Percentiles rank a stretch among this genome's conserved stretches.
Evolutionary conservation across 192 early-diverging fungal genomes (phyloP).

Genomic region (Diversispora eburnea): DNA sequence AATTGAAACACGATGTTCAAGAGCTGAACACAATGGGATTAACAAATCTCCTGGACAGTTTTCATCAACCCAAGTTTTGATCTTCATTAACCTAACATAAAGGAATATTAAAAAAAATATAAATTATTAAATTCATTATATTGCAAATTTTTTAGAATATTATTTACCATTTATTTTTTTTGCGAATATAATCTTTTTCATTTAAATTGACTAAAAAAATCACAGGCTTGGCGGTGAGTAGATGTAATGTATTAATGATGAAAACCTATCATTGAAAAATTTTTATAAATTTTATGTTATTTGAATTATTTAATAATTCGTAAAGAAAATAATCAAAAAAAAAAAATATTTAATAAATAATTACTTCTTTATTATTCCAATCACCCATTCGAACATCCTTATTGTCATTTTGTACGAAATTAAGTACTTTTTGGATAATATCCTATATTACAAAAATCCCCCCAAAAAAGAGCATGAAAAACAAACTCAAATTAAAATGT

Average conservation of each 20-base stretch:
- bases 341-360: not conserved
- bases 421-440: constrained; percentile 67
- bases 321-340: not conserved
- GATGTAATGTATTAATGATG: constrained; percentile 77
- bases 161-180: constrained; percentile 86
- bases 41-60: constrained; percentile 85
- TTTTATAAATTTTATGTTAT: not conserved
- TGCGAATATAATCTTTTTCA: constrained; percentile 84
- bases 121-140: not conserved
- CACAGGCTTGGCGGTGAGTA: constrained; percentile 95
- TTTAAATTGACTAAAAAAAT: constrained; percentile 91
- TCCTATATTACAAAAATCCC: constrained; percentile 31
- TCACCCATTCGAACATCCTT: constrained; percentile 85
- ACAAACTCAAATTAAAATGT: not conserved
- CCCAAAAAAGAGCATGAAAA: too few relatives aligned
- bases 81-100: constrained; percentile 62
- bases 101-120: not conserved
- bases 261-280: constrained; percentile 41
- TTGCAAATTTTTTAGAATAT: not conserved
- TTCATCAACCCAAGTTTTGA: constrained; percentile 91
- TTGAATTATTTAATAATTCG: not conserved
- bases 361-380: constrained; percentile 89
- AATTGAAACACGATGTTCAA: constrained; percentile 53
- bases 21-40: constrained; percentile 85
- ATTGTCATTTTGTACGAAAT: constrained; percentile 70